phyloP scores from a whole-genome alignment of 2,329 filamentous ascomycete species.

The Arthrobotrys pseudoclavata region DNA sequence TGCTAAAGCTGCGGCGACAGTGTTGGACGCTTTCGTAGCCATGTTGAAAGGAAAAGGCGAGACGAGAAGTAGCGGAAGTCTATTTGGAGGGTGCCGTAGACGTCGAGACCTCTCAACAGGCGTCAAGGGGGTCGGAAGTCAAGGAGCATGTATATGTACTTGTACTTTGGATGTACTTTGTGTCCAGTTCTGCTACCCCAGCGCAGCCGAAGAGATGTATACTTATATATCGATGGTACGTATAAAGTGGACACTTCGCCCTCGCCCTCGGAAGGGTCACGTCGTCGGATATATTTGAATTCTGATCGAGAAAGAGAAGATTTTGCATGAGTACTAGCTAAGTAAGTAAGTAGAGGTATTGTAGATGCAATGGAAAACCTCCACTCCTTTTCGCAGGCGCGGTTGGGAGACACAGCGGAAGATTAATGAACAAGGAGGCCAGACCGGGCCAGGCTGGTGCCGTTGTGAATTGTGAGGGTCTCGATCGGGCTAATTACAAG shows the following conservation, averaged over 20 bases:
- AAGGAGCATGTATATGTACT: not conserved
- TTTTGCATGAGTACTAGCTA: too few relatives aligned
- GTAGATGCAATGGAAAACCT: not conserved
- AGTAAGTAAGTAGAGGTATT: not conserved
- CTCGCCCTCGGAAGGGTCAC: too few relatives aligned
- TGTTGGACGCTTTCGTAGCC: constrained; percentile 2
- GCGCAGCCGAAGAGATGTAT: too few relatives aligned
- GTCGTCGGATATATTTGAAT: too few relatives aligned
- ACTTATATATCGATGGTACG: too few relatives aligned
- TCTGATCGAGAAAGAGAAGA: too few relatives aligned
- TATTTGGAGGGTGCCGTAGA: not conserved
- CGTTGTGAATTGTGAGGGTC: too few relatives aligned
- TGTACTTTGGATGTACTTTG: not conserved
- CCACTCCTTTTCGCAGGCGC: not conserved
- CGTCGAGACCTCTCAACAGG: not conserved
- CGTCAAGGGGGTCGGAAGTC: not conserved
- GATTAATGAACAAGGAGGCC: not conserved
- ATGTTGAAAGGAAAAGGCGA: not conserved
- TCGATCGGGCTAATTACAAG: too few relatives aligned
- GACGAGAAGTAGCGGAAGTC: not conserved
- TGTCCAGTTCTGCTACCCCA: too few relatives aligned
- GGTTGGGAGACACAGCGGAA: not conserved
- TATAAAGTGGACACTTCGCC: too few relatives aligned
- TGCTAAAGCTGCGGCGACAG: not conserved
- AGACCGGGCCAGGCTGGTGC: not conserved